Evolutionary conservation across 2,329 filamentous ascomycete species (phyloP), one percentile per base, ranked within the genome.

Genomic region (Cytospora chrysosperma): DNA sequence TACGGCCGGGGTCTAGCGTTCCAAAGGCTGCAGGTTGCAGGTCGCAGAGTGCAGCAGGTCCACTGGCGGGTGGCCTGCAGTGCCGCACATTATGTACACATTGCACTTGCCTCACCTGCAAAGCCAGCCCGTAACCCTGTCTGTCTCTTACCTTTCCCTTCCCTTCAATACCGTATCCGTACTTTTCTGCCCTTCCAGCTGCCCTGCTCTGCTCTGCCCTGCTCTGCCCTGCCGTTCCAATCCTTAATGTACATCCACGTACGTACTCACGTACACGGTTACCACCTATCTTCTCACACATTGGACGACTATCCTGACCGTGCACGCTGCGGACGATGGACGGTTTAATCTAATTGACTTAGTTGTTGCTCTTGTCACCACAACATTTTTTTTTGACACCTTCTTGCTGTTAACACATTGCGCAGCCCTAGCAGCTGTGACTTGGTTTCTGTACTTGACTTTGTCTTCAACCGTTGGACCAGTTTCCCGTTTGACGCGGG

Each of bases 341-440:
- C 60, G 64, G n/a, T n/a, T 64, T 61, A 64, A 56, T 63, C 57
- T 62, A 65, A 59, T n/a, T 65, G 50, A 55, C 49, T 43, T 50
- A 59, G 43, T 60, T 63, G 61, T 52, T 63, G 24, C 52, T 55
- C 24, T 60, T 47, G 34, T 58, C 55, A 49, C 61, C 56, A 21
- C 43, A 53, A 37, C 51, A 54, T 27, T 49, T 61, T 59, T 49
- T 32, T 58, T 59, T 58, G 64, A 60, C 34, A 24, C 47, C 53
- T 34, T 40, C 61, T 65, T 49, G 52, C 61, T 63, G 64, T 53
- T 30, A 55, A 49, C 19, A 17, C 32, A 40, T 28, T 37, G 59
- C 24, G 21, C 59, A 40, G 13, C 43, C 19, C 9, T 47, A 47
- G 9, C n/a, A 24, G 43, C 19, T 47, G 43, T 47, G 43, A 17